Conservation (phyloP, 768 basidiomycete species). For the Kwoniella dendrophila region DNA sequence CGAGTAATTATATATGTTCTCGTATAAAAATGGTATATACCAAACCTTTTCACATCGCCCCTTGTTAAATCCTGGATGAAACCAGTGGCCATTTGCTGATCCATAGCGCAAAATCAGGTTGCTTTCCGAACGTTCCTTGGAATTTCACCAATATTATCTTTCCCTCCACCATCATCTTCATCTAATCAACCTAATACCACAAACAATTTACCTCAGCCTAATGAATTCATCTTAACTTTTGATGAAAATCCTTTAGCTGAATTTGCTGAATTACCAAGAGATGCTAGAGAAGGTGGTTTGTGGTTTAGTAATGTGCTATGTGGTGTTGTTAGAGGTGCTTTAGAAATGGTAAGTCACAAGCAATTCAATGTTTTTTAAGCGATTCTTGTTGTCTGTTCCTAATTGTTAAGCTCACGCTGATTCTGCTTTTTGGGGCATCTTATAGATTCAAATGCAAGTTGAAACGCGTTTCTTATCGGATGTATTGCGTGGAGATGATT, state of each 20-base stretch:
- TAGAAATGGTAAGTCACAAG: constrained; percentile 79
- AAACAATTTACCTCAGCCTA: constrained; percentile 58
- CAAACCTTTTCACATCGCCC: too few species aligned
- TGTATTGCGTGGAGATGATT: constrained; percentile 87
- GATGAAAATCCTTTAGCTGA: constrained; percentile 97
- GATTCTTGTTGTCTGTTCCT: not conserved
- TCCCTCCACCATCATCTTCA: constrained; percentile 61
- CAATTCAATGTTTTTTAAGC: not conserved
- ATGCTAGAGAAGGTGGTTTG: constrained; percentile 80
- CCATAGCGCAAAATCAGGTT: constrained; percentile 63
- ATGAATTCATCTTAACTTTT: constrained; percentile 74
- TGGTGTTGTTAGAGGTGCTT: constrained; percentile 85
- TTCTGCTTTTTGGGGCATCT: not conserved
- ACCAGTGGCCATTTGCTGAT: too few species aligned
- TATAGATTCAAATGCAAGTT: constrained; percentile 92
- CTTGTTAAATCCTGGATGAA: too few species aligned
- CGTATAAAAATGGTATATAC: too few species aligned
- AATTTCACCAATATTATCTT: constrained; percentile 78
- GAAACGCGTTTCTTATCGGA: constrained; percentile 87
- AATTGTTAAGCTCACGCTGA: not conserved
- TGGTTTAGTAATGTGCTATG: constrained; percentile 98
- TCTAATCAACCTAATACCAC: constrained; percentile 45
- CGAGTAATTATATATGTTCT: too few species aligned
- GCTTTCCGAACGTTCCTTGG: constrained; percentile 98
- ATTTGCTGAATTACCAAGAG: constrained; percentile 94